Evolutionary conservation across 495 filamentous ascomycete genomes (phyloP), one percentile per base, ranked within the genome.

Genomic region (Jackrogersella multiformis): DNA sequence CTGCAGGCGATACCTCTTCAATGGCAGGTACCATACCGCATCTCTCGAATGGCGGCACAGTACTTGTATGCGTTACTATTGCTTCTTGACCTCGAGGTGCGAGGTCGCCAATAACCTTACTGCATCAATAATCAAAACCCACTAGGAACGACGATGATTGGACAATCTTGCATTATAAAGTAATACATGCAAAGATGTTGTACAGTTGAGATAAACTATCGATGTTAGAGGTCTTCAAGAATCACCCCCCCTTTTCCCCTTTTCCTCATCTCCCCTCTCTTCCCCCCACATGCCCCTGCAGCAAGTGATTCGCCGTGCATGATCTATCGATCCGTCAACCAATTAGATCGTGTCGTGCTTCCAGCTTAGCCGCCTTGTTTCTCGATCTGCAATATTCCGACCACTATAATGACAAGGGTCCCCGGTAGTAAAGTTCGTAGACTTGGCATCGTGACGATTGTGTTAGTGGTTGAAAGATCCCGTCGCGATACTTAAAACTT

Each of bases 341-440:
- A 53, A 53, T 53, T 12, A 36, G 28, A 35, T n/a, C 6, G 10
- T 1, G 6, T 18, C 16, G 24, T 53, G 10, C 30, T 8, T 18
- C 15, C 30, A 23, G 32, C 26, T 53, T 53, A 53, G 32, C 49
- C 49, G 49, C 49, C 49, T 30, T 20, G 13, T 53, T 34, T 53
- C n/a, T 21, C 18, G 10, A 34, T 53, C 21, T 24, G 9, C 16
- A 41, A 24, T 24, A 45, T 24, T 45, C 20, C 42, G 32, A 53
- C n/a, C 49, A 35, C 5, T 36, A 21, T 23, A 6, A 53, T 21
- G 13, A 53, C 49, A 35, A 28, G 49, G 49, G 16, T 53, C 12
- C n/a, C 16, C 45, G 45, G 45, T 30, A 30, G 44, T 28, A 13
- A 5, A 21, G 9, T 21, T 53, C 13, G n/a, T 18, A 8, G n/a